A percentile compares a stretch with the other conserved stretches of the same genome.
Conservation (phyloP, 345 rosid species). For the Citrus unshiu region DNA sequence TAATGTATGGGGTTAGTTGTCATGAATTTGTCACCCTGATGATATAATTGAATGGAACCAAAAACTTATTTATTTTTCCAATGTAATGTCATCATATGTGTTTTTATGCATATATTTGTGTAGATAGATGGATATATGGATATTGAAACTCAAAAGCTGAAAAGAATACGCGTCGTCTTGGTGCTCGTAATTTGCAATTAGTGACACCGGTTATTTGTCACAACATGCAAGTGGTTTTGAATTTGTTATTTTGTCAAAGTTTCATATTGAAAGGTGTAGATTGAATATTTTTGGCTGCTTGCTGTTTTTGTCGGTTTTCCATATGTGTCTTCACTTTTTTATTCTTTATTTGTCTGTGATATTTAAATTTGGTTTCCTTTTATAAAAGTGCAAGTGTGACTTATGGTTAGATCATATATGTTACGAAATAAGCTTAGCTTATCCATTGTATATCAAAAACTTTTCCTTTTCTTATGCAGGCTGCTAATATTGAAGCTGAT, state of each 20-base stretch:
- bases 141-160: not conserved
- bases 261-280: not conserved
- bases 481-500: conserved; percentile 82
- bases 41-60: not conserved
- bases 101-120: not conserved
- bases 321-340: not conserved
- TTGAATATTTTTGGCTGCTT: not conserved
- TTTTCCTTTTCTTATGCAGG: conserved; percentile 41
- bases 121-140: not conserved
- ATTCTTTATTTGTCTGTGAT: not conserved
- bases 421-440: not conserved
- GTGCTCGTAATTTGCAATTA: not conserved
- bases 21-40: not conserved
- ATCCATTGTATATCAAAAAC: not conserved
- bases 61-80: not conserved
- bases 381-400: not conserved
- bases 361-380: not conserved
- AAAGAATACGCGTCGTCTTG: not conserved
- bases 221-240: not conserved
- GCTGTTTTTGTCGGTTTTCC: not conserved
- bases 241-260: not conserved
- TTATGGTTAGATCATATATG: not conserved
- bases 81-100: not conserved
- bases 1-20: not conserved
- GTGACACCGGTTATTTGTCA: not conserved